A percentile compares a stretch with the other conserved stretches of the same genome.
Evolutionary conservation across 257 asterid species (phyloP).

Genomic region (Ballota nigra): DNA sequence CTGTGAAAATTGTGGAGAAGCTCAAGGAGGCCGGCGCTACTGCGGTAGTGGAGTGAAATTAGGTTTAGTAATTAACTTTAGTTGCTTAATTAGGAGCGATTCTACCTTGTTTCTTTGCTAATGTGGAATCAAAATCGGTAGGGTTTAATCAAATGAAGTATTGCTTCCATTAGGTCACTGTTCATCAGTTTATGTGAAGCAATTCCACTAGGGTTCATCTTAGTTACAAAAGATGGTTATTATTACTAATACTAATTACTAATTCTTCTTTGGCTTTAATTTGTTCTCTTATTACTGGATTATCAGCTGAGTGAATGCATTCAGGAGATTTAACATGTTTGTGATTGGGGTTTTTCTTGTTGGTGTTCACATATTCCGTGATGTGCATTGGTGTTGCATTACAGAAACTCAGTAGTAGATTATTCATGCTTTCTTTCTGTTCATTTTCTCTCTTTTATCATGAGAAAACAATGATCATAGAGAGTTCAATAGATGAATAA

Average conservation of each 20-base stretch:
- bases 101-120: not conserved
- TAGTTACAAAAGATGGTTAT: not conserved
- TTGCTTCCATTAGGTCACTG: not conserved
- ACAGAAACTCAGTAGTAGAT: not conserved
- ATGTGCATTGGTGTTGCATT: not conserved
- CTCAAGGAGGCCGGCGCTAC: slow-evolving; percentile 75
- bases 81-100: not conserved
- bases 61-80: not conserved
- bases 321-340: not conserved
- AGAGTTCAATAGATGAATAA: not conserved
- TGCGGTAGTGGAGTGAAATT: slow-evolving; percentile 49
- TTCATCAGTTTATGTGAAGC: slow-evolving; percentile 4
- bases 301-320: too few relatives aligned
- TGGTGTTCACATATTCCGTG: not conserved
- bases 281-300: too few relatives aligned
- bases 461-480: not conserved
- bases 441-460: too few relatives aligned
- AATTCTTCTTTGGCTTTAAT: not conserved
- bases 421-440: not conserved
- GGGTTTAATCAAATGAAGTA: not conserved
- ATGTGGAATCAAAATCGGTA: not conserved
- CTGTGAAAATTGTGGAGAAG: slow-evolving; percentile 52
- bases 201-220: slow-evolving; percentile 1
- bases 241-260: not conserved
- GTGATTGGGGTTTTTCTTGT: not conserved